Conservation (phyloP, 106 monocot genomes). For the Apostasia shenzhenica region DNA sequence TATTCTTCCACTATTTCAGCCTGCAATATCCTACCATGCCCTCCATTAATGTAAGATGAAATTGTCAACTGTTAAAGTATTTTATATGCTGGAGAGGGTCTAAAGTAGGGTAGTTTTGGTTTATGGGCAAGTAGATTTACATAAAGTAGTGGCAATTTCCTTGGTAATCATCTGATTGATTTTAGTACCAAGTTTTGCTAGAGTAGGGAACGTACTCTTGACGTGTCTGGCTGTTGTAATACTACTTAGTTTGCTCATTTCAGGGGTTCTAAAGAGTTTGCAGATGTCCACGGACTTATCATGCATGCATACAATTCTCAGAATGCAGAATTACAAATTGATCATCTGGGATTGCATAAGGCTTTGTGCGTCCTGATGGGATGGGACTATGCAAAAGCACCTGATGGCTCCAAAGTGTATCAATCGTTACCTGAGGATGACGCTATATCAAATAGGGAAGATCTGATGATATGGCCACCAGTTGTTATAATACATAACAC, state of each 20-base stretch:
- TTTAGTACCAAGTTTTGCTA: not conserved
- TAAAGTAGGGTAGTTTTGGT: too few relatives aligned
- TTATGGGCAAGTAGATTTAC: not conserved
- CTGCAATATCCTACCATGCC: too few relatives aligned
- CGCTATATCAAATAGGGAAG: conserved; percentile 71
- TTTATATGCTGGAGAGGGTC: too few relatives aligned
- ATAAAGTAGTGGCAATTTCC: not conserved
- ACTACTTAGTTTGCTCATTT: conserved; percentile 25
- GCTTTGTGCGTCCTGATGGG: conserved; percentile 95
- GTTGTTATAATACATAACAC: conserved; percentile 81
- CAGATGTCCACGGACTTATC: conserved; percentile 67
- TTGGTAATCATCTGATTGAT: not conserved
- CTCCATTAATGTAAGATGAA: too few relatives aligned
- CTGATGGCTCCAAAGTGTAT: conserved; percentile 76
- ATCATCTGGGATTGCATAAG: conserved; percentile 96
- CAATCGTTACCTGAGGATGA: conserved; percentile 59
- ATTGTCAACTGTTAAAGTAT: too few relatives aligned
- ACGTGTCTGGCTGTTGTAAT: not conserved
- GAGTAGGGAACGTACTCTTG: not conserved
- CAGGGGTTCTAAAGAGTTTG: conserved; percentile 83
- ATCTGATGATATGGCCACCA: conserved; percentile 93
- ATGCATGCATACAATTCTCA: conserved; percentile 72
- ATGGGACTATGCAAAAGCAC: conserved; percentile 67
- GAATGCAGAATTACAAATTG: conserved; percentile 54
- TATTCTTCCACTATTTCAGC: too few relatives aligned